These are phyloP conservation scores for Diaporthe sp. DNA, from an alignment of 2,329 filamentous ascomycete genomes.

Conservation along the genomic window DNA sequence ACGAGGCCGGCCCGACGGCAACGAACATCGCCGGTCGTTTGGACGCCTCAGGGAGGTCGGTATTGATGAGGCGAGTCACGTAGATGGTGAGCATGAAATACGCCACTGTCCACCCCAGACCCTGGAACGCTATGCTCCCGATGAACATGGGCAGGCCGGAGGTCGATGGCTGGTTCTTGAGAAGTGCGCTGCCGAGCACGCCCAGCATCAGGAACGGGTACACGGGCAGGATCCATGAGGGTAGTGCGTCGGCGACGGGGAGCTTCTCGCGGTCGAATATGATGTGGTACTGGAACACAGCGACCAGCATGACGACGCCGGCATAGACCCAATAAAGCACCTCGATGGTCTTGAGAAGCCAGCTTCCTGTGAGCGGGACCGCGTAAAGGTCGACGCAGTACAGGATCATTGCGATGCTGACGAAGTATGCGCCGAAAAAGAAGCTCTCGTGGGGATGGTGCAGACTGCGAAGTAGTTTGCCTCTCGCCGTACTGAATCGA, in stretches of 20 bases:
- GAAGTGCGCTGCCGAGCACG: slow-evolving; percentile 64
- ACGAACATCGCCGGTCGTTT: slow-evolving; percentile 68
- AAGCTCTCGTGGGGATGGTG: slow-evolving; percentile 75
- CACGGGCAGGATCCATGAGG: slow-evolving; percentile 67
- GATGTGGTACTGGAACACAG: slow-evolving; percentile 49
- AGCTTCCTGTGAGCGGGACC: slow-evolving; percentile 60
- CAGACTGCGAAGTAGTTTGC: slow-evolving; percentile 71
- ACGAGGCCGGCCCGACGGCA: slow-evolving; percentile 62
- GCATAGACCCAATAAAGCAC: slow-evolving; percentile 68
- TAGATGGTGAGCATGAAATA: slow-evolving; percentile 67
- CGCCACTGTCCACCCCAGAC: slow-evolving; percentile 65
- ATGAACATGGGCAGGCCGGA: slow-evolving; percentile 64
- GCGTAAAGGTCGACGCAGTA: slow-evolving; percentile 77
- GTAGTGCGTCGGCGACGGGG: slow-evolving; percentile 63
- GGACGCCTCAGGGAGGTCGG: slow-evolving; percentile 61
- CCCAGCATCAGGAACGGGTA: slow-evolving; percentile 68
- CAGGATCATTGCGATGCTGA: slow-evolving; percentile 74
- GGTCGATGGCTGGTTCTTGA: slow-evolving; percentile 57
- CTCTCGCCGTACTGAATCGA: slow-evolving; percentile 70
- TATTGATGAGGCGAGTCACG: slow-evolving; percentile 64
- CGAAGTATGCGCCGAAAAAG: slow-evolving; percentile 73
- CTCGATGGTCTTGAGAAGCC: slow-evolving; percentile 60
- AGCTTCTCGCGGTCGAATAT: slow-evolving; percentile 54
- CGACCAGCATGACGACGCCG: slow-evolving; percentile 49
- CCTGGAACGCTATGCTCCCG: slow-evolving; percentile 65